phyloP scores from a whole-genome alignment of 768 basidiomycete species.

The Boletus reticuloceps region DNA sequence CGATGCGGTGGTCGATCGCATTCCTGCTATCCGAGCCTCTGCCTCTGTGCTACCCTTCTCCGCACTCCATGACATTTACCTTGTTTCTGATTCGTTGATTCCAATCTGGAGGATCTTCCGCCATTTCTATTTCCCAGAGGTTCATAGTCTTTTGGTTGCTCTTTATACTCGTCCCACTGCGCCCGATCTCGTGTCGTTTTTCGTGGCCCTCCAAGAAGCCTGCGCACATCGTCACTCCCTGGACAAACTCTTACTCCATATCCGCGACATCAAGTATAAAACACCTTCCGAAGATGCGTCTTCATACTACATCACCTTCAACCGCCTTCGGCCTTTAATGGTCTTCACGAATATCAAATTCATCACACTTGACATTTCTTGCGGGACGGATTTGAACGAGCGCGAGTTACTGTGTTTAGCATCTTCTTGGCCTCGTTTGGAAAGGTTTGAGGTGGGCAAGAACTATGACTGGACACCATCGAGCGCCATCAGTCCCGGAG shows the following conservation, averaged over 20 bases:
- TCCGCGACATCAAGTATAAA: not conserved
- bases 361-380: not conserved
- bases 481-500: conserved; percentile 6
- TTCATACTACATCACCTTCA: not conserved
- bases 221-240: not conserved
- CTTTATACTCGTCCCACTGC: not conserved
- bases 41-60: not conserved
- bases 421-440: conserved; percentile 14
- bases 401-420: conserved; percentile 7
- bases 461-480: conserved; percentile 1
- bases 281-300: not conserved
- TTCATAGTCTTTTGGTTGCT: not conserved
- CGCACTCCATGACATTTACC: not conserved
- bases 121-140: not conserved
- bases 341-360: conserved; percentile 5
- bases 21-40: not conserved
- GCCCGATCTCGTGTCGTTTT: not conserved
- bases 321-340: not conserved
- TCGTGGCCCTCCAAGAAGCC: not conserved
- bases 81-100: not conserved
- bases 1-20: not conserved
- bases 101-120: not conserved
- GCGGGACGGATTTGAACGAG: conserved; percentile 3
- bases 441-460: not conserved
- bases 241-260: not conserved